These are phyloP conservation scores for Penicillium waksmanii DNA, from an alignment of 495 filamentous ascomycete genomes.

Conservation along the genomic window DNA sequence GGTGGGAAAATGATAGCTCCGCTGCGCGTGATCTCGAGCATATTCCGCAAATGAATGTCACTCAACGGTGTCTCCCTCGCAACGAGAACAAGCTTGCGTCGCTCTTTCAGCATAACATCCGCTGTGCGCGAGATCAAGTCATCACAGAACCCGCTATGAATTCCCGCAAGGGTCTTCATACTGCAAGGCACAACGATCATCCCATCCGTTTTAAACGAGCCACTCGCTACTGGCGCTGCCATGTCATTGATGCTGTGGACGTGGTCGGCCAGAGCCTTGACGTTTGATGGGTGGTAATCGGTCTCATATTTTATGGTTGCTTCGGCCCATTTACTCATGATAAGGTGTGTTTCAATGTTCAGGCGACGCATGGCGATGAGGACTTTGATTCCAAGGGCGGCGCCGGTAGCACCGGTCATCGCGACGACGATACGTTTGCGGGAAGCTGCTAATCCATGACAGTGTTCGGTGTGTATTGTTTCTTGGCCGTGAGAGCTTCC, in stretches of 20 bases:
- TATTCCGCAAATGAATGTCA: conserved; percentile 51
- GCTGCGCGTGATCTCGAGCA: conserved; percentile 40
- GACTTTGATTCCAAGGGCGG: conserved; percentile 40
- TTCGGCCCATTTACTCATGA: conserved; percentile 50
- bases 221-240: conserved; percentile 39
- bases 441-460: not conserved
- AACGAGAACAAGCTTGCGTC: conserved; percentile 44
- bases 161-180: conserved; percentile 44
- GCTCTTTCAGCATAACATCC: conserved; percentile 52
- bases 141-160: conserved; percentile 34
- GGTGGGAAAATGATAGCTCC: conserved; percentile 50
- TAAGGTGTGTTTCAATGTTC: conserved; percentile 47
- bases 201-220: conserved; percentile 41
- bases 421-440: conserved; percentile 44
- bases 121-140: conserved; percentile 51
- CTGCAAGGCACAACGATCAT: conserved; percentile 49
- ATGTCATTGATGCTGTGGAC: conserved; percentile 44
- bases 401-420: conserved; percentile 48
- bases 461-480: conserved; percentile 5
- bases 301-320: conserved; percentile 50
- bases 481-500: conserved; percentile 11
- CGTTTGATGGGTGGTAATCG: conserved; percentile 38
- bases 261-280: conserved; percentile 43
- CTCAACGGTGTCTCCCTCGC: conserved; percentile 50
- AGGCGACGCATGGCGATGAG: conserved; percentile 42